phyloP scores from a whole-genome alignment of 495 filamentous ascomycete genomes.

The Thermothielavioides terrestris region DNA sequence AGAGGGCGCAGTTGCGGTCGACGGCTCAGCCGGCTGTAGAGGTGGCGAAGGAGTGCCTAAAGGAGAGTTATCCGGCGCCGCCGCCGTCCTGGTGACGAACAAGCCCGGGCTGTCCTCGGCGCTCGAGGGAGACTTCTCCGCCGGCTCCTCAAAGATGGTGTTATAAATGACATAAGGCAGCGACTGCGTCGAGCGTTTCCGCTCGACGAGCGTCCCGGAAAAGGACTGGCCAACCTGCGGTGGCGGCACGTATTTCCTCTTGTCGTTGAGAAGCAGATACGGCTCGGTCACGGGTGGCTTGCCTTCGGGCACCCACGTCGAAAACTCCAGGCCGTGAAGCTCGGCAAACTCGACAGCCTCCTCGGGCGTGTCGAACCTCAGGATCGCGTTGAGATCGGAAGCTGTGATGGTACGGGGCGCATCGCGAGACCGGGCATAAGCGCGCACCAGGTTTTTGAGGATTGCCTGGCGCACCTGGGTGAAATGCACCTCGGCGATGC shows the following conservation, averaged over 20 bases:
- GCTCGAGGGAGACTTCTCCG: neutral
- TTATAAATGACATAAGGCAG: slow-evolving; percentile 37
- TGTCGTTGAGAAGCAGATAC: slow-evolving; percentile 42
- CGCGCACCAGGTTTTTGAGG: slow-evolving; percentile 56
- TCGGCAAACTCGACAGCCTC: slow-evolving; percentile 63
- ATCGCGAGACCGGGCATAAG: slow-evolving; percentile 52
- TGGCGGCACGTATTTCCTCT: slow-evolving; percentile 24
- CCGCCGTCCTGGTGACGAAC: slow-evolving; percentile 24
- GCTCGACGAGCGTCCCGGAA: slow-evolving; percentile 38
- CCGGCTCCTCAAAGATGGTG: slow-evolving; percentile 33
- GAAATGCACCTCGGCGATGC: slow-evolving; percentile 88
- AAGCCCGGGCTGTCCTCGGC: slow-evolving; percentile 10
- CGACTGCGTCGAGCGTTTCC: slow-evolving; percentile 36
- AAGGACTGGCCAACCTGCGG: slow-evolving; percentile 36
- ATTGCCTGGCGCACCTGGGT: slow-evolving; percentile 68
- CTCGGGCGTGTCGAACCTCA: slow-evolving; percentile 66
- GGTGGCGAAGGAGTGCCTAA: neutral
- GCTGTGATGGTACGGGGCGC: slow-evolving; percentile 71
- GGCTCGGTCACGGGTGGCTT: slow-evolving; percentile 35
- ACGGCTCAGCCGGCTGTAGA: neutral
- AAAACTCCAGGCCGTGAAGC: slow-evolving; percentile 57
- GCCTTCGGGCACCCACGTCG: slow-evolving; percentile 24
- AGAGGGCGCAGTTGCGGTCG: neutral
- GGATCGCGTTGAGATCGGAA: slow-evolving; percentile 50
- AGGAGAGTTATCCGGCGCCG: neutral